Conservation (phyloP, 2,329 filamentous ascomycete genomes). For the Ramichloridium luteum region DNA sequence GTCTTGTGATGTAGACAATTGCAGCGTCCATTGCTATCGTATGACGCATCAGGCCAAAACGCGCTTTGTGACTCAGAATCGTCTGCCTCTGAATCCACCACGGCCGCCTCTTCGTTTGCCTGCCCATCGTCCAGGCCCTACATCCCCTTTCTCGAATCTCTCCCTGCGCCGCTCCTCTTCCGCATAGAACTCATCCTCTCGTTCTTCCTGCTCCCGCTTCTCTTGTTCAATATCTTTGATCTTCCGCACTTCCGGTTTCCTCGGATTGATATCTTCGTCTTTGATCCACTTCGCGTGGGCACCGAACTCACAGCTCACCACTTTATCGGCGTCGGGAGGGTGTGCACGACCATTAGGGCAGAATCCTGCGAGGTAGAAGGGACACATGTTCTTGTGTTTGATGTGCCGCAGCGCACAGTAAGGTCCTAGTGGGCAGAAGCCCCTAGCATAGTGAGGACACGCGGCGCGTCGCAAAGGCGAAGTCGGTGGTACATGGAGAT, state of each 20-base stretch:
- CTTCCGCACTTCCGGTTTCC: constrained; percentile 46
- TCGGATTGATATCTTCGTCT: constrained; percentile 48
- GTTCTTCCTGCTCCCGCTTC: constrained; percentile 48
- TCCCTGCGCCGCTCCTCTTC: constrained; percentile 38
- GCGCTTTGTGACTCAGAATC: constrained; percentile 1
- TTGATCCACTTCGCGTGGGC: constrained; percentile 68
- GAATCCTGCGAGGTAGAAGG: constrained; percentile 84
- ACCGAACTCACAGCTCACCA: constrained; percentile 56
- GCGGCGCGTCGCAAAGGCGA: constrained; percentile 49
- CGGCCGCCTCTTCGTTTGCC: constrained; percentile 37
- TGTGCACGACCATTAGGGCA: constrained; percentile 60
- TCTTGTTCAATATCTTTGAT: constrained; percentile 64
- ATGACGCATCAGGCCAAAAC: too few species aligned
- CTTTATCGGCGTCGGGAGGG: constrained; percentile 24
- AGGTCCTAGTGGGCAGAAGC: constrained; percentile 86
- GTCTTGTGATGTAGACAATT: too few species aligned
- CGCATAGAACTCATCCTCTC: constrained; percentile 40
- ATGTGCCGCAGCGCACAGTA: constrained; percentile 82
- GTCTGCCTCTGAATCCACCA: constrained; percentile 20
- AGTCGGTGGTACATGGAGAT: constrained; percentile 49
- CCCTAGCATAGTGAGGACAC: constrained; percentile 74
- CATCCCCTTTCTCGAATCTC: constrained; percentile 36
- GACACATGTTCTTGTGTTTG: constrained; percentile 59
- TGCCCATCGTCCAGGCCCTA: constrained; percentile 23
- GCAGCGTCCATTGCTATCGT: too few species aligned